Base-by-base conservation (phyloP, 129 eudicot species). In the Pittosporum tobira region DNA sequence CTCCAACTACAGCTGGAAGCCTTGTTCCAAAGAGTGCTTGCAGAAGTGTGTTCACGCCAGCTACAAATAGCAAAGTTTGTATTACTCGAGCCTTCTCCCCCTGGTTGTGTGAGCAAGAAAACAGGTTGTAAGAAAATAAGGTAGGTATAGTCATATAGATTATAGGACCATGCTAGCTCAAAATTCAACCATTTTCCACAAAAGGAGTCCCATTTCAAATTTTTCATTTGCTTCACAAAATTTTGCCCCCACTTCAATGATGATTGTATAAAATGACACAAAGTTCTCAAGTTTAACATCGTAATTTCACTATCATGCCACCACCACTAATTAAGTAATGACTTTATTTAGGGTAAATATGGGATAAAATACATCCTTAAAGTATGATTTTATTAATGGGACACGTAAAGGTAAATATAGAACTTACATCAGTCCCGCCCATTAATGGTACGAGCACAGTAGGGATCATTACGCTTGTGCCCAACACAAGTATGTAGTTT, bases 361-460 rank as follows among this genome's bases (percentile, higher is more conserved):
- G n/a, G n/a, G n/a, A n/a, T n/a, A n/a, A n/a, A n/a, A n/a, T n/a
- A n/a, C n/a, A n/a, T n/a, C n/a, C n/a, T n/a, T n/a, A n/a, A n/a
- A n/a, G n/a, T n/a, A n/a, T n/a, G n/a, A n/a, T n/a, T n/a, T n/a
- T n/a, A n/a, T n/a, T n/a, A n/a, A n/a, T n/a, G n/a, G n/a, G n/a
- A n/a, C n/a, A 48, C 31, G 49, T 13, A n/a, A 7, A 34, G 0
- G 58, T 12, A 11, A 25, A 5, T 26, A 50, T 19, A 19, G 24
- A 55, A 47, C 96, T 93, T 81, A 93, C 99, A 75, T 87, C 84
- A 12, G 81, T 71, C 65, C 99, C 99, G 62, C 99, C 99, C 99
- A 93, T 93, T 48, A 78, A 69, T 1, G 83, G 96, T 56, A 93
- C 96, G 1, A 93, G 91, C 49, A 82, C 16, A 2, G 99, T 52